Evolutionary conservation across 495 filamentous ascomycete genomes (phyloP).

Genomic region (Aeminium ludgeri): DNA sequence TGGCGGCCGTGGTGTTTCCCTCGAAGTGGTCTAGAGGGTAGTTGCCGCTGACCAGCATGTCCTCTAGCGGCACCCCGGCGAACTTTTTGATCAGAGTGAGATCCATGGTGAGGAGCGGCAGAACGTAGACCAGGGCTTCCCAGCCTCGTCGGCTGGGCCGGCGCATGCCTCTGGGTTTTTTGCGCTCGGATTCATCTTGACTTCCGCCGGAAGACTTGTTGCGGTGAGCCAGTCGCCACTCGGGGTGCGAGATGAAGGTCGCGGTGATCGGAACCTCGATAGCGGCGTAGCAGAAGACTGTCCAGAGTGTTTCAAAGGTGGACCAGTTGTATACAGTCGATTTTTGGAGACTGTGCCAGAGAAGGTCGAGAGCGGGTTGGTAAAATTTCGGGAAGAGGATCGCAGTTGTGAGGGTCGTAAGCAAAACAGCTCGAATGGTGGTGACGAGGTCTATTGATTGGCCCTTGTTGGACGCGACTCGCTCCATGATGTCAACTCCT

Average conservation of each 20-base stretch:
- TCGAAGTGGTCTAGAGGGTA: constrained; percentile 13
- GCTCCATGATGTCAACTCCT: too few species aligned
- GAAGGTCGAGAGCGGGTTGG: constrained; percentile 11
- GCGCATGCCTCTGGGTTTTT: constrained; percentile 15
- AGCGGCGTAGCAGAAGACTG: constrained; percentile 20
- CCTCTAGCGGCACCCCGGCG: constrained; percentile 15
- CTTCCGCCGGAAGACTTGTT: constrained; percentile 1
- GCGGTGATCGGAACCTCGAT: constrained; percentile 18
- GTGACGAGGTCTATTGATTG: too few species aligned
- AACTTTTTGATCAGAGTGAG: constrained; percentile 26
- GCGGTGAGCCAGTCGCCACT: constrained; percentile 12
- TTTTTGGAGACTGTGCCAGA: constrained; percentile 13
- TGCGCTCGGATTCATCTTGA: not conserved
- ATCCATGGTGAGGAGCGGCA: constrained; percentile 19
- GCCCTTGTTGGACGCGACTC: too few species aligned
- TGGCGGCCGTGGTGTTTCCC: not conserved
- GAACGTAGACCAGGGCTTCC: constrained; percentile 17
- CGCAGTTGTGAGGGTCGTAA: constrained; percentile 3
- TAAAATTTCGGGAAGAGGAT: constrained; percentile 15
- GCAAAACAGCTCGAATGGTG: constrained; percentile 1
- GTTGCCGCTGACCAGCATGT: constrained; percentile 18
- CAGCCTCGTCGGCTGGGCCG: constrained; percentile 16
- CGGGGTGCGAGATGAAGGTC: constrained; percentile 16
- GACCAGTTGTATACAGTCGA: constrained; percentile 18
- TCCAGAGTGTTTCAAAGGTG: constrained; percentile 23